These are phyloP conservation scores for Triticum monococcum DNA, from an alignment of 176 grass and related monocot species.

Conservation along the genomic window DNA sequence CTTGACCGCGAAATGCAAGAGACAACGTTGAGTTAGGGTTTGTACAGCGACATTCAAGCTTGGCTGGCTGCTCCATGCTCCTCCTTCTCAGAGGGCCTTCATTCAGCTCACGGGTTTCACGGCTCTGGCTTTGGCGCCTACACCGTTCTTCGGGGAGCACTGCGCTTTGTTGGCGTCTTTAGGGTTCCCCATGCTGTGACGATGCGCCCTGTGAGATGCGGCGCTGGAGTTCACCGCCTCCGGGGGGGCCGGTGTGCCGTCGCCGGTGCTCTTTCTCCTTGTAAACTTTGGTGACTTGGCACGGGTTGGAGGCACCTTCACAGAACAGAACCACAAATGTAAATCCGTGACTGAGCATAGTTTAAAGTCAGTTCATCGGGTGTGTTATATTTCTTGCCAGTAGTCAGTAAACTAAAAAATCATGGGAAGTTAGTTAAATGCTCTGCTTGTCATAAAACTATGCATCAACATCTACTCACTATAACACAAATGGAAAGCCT, in stretches of 20 bases:
- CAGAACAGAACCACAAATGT: constrained; percentile 10
- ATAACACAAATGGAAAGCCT: not conserved
- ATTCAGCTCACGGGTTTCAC: constrained; percentile 61
- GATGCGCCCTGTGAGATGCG: constrained; percentile 40
- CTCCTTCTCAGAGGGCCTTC: constrained; percentile 14
- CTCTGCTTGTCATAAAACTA: constrained; percentile 8
- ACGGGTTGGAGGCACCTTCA: constrained; percentile 91
- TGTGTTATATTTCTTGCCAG: not conserved
- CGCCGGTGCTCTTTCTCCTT: constrained; percentile 74
- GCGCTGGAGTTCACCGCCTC: constrained; percentile 2
- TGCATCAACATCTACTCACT: not conserved
- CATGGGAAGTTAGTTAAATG: not conserved
- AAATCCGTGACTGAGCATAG: not conserved
- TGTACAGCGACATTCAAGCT: constrained; percentile 45
- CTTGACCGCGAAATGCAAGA: constrained; percentile 27
- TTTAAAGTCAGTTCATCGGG: not conserved
- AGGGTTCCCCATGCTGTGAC: constrained; percentile 63
- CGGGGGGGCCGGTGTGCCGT: constrained; percentile 25
- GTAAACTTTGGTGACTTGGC: constrained; percentile 90
- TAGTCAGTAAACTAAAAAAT: not conserved
- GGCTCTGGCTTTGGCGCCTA: constrained; percentile 38
- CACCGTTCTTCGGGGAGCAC: constrained; percentile 45
- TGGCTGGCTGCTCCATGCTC: constrained; percentile 13
- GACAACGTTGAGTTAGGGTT: constrained; percentile 45
- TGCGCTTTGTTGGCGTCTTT: constrained; percentile 58